phyloP scores from a whole-genome alignment of 208 protist genomes.

The Tritrichomonas foetus region DNA sequence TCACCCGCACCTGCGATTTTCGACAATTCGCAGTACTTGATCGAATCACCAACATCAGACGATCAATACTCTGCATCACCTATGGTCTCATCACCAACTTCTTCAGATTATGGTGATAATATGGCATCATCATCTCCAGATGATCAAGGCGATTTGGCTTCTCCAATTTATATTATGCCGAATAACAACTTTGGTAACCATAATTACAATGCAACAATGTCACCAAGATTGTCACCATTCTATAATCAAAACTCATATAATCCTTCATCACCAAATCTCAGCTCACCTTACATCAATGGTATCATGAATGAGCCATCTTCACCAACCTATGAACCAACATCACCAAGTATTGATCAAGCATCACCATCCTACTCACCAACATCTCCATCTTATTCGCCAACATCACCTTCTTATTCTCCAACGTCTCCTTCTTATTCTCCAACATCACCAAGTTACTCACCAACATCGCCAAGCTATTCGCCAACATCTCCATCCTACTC shows the following conservation, averaged over 20 bases:
- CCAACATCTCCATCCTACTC: slow-evolving; percentile 54
- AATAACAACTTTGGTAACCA: slow-evolving; percentile 50
- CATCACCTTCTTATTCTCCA: slow-evolving; percentile 64
- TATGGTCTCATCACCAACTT: slow-evolving; percentile 51
- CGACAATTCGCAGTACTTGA: background rate
- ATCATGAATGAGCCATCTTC: slow-evolving; percentile 64
- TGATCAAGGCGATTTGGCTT: slow-evolving; percentile 47
- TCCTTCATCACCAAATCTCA: slow-evolving; percentile 57
- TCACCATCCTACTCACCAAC: slow-evolving; percentile 66
- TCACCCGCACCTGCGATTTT: slow-evolving; percentile 40
- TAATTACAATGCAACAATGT: slow-evolving; percentile 60
- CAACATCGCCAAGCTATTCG: slow-evolving; percentile 59
- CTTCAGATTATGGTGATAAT: background rate
- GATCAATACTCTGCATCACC: slow-evolving; percentile 42
- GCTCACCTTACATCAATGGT: slow-evolving; percentile 56
- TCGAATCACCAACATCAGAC: too few species aligned
- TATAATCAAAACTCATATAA: slow-evolving; percentile 50
- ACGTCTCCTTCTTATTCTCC: slow-evolving; percentile 66
- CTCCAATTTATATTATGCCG: slow-evolving; percentile 60
- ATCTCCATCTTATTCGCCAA: slow-evolving; percentile 61
- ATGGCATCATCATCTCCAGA: slow-evolving; percentile 40
- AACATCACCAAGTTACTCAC: slow-evolving; percentile 59
- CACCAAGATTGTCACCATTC: slow-evolving; percentile 47
- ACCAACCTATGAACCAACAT: slow-evolving; percentile 58
- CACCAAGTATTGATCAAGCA: slow-evolving; percentile 66